Evolutionary conservation across 2,329 filamentous ascomycete species (phyloP), one percentile per base, ranked within the genome.

Genomic region (Talaromyces sp.): DNA sequence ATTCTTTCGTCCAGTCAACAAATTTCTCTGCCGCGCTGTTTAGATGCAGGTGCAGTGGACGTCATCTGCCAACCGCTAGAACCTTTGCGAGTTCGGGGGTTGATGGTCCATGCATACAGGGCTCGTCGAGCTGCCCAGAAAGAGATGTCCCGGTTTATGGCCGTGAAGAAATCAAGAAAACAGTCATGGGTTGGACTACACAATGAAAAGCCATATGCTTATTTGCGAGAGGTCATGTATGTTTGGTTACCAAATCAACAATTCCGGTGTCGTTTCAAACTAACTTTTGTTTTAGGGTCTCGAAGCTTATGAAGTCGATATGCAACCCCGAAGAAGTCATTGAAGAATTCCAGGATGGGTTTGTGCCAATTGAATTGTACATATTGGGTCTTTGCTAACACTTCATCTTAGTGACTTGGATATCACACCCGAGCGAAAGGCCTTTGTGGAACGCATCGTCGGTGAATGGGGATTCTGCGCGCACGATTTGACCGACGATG

Each of bases 151-250:
- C 85, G 87, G 19, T 83, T 92, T 64, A 72, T 92, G 61, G 88
- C 90, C 63, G 81, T 89, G 62, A 89, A 88, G 70, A 87, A 88
- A 67, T 87, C 88, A 52, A 85, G 92, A 60, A 96, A 96, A 75
- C 85, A 92, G 58, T 96, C 93, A 0, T 96, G 93, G 93, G 92
- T 96, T 49, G 92, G 93, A 28, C 84, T 96, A 11, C 86, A 91
- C 70, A 90, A 93, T 67, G 85, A 91, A 68, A 89, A 93, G 72
- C 92, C 92, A 1, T 96, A 92, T 77, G 88, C 91, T 17, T 96
- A 96, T 76, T 78, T 97, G 59, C 84, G 93, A 63, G 93, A 97
- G 77, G 91, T 90, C 56, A 96, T 97, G 92, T 78, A 70, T 61
- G 76, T 70, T 33, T 59, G n/a, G 53, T 53, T 63, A 49, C 58